A percentile compares a stretch with the other conserved stretches of the same genome.
These are phyloP conservation scores for Oryza longistaminata DNA, from an alignment of 176 grass and related monocot species.

Conservation along the genomic window DNA sequence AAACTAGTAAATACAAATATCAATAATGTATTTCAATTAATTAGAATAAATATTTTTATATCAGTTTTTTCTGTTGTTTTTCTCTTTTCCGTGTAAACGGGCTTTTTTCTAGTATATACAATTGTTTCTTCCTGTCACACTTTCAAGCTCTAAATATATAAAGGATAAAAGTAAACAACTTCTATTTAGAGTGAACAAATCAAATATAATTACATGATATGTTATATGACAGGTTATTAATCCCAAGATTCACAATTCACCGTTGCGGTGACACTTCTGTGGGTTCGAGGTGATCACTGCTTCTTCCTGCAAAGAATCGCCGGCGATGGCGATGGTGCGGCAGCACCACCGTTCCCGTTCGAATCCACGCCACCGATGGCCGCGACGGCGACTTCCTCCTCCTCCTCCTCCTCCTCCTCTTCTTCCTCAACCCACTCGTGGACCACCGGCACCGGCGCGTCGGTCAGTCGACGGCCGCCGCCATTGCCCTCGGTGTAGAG, in stretches of 20 bases:
- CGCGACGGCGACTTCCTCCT: background rate
- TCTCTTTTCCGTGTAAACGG: too few species aligned
- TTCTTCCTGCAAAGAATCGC: background rate
- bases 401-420: background rate
- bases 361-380: background rate
- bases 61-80: too few species aligned
- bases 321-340: background rate
- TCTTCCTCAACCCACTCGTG: conserved; percentile 17
- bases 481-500: conserved; percentile 41
- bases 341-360: background rate
- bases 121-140: background rate
- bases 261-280: background rate
- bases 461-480: background rate
- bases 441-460: background rate
- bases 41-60: too few species aligned
- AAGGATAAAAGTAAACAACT: too few species aligned
- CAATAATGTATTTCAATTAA: too few species aligned
- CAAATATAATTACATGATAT: background rate
- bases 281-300: background rate
- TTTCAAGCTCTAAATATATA: background rate
- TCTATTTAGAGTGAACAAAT: too few species aligned
- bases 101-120: too few species aligned
- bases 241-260: background rate
- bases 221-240: background rate
- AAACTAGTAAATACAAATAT: too few species aligned